phyloP scores from a whole-genome alignment of 2,329 filamentous ascomycete species.

The Aspergillus viridinutans region DNA sequence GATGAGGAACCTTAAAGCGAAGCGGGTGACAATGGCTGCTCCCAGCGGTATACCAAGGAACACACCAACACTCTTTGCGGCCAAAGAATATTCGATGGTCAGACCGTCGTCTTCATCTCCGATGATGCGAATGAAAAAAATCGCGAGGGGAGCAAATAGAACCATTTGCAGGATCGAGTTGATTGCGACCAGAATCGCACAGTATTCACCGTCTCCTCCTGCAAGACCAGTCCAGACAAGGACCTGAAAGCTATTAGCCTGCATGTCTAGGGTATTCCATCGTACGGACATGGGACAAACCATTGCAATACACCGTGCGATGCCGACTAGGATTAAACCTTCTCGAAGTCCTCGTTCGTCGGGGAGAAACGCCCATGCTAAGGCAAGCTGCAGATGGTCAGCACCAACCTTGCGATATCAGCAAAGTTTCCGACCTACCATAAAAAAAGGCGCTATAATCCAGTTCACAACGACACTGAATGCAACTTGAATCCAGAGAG shows the following conservation, averaged over 20 bases:
- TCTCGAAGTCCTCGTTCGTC: conserved; percentile 50
- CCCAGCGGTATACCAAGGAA: conserved; percentile 82
- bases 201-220: conserved; percentile 75
- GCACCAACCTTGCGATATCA: background rate
- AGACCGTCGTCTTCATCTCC: conserved; percentile 45
- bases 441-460: conserved; percentile 76
- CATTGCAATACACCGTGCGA: conserved; percentile 88
- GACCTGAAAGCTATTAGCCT: conserved; percentile 36
- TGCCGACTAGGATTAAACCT: conserved; percentile 75
- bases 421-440: conserved; percentile 51
- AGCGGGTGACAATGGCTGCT: conserved; percentile 72
- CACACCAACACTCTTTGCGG: conserved; percentile 75
- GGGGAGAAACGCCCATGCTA: conserved; percentile 51
- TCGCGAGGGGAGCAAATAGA: conserved; percentile 64
- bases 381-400: conserved; percentile 38
- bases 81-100: conserved; percentile 57
- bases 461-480: conserved; percentile 78
- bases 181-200: conserved; percentile 71
- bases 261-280: background rate
- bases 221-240: conserved; percentile 76
- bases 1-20: conserved; percentile 53
- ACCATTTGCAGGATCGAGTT: conserved; percentile 73
- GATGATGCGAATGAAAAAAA: conserved; percentile 69
- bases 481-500: conserved; percentile 70
- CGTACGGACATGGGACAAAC: conserved; percentile 39